A percentile compares a stretch with the other conserved stretches of the same genome.
Evolutionary conservation across 2,329 filamentous ascomycete genomes (phyloP).

Genomic region (Botrytis fabae): DNA sequence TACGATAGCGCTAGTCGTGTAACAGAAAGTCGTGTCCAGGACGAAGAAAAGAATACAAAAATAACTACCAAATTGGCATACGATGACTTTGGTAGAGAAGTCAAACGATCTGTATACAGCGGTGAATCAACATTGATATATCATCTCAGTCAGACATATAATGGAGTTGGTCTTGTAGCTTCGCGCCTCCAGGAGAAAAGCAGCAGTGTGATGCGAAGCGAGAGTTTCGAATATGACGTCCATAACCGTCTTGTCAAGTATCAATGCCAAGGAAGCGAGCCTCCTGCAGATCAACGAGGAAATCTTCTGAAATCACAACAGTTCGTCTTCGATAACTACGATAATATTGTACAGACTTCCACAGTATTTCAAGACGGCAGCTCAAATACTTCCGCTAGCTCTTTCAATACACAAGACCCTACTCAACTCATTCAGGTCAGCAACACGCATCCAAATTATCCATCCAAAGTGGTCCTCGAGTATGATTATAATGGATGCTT

Average conservation of each 20-base stretch:
- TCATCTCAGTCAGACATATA: conserved; percentile 9
- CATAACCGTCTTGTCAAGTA: conserved; percentile 20
- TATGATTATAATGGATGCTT: conserved; percentile 18
- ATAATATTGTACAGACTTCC: conserved; percentile 3
- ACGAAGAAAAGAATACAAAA: neutral
- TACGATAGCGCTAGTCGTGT: conserved; percentile 18
- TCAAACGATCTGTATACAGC: conserved; percentile 6
- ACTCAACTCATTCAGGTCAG: conserved; percentile 17
- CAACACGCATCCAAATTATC: conserved; percentile 14
- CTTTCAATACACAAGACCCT: conserved; percentile 8
- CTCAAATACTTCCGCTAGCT: neutral
- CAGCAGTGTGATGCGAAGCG: neutral
- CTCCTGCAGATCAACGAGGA: neutral
- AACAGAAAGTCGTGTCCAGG: conserved; percentile 6
- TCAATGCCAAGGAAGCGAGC: conserved; percentile 6
- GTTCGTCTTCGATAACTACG: conserved; percentile 16
- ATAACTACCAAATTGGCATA: conserved; percentile 1
- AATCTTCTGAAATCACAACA: neutral
- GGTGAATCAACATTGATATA: conserved; percentile 3
- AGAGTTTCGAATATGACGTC: conserved; percentile 18
- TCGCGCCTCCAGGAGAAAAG: conserved; percentile 4
- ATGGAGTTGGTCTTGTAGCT: conserved; percentile 3
- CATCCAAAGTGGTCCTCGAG: neutral
- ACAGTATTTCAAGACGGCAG: conserved; percentile 13
- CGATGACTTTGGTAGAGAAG: conserved; percentile 18